These are phyloP conservation scores for Schizopora paradoxa DNA, from an alignment of 1,284 basidiomycete species.

Conservation along the genomic window DNA sequence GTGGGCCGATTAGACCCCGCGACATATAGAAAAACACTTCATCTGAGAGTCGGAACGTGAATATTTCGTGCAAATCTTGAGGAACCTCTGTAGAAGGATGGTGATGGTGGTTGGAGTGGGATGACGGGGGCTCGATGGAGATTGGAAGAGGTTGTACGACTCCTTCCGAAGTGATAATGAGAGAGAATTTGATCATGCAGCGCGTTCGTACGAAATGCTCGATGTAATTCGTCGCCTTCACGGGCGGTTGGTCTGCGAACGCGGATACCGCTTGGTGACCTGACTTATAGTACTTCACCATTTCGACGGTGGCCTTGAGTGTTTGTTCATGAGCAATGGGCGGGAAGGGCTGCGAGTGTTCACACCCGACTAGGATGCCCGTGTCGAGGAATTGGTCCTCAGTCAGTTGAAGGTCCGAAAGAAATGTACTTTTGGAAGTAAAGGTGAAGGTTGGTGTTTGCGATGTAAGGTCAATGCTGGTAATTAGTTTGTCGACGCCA, in stretches of 20 bases:
- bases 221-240: conserved; percentile 71
- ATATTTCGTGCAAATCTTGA: conserved; percentile 89
- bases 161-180: conserved; percentile 90
- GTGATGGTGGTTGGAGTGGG: conserved; percentile 51
- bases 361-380: conserved; percentile 87
- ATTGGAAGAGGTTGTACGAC: conserved; percentile 85
- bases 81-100: conserved; percentile 86
- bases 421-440: conserved; percentile 75
- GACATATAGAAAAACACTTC: conserved; percentile 97
- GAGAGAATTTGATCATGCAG: conserved; percentile 88
- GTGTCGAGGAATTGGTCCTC: conserved; percentile 96
- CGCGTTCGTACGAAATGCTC: conserved; percentile 90
- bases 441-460: conserved; percentile 73
- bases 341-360: conserved; percentile 83
- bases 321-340: conserved; percentile 75
- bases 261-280: conserved; percentile 78
- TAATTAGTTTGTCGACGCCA: conserved; percentile 88
- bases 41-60: conserved; percentile 92
- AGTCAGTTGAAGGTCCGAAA: conserved; percentile 70
- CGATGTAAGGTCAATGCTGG: conserved; percentile 71
- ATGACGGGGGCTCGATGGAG: conserved; percentile 50
- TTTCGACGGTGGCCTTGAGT: conserved; percentile 80
- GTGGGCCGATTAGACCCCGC: conserved; percentile 82
- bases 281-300: conserved; percentile 86
- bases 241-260: conserved; percentile 72